Conservation (phyloP, 1,284 basidiomycete species). For the Cystobasidiaceae sp. region DNA sequence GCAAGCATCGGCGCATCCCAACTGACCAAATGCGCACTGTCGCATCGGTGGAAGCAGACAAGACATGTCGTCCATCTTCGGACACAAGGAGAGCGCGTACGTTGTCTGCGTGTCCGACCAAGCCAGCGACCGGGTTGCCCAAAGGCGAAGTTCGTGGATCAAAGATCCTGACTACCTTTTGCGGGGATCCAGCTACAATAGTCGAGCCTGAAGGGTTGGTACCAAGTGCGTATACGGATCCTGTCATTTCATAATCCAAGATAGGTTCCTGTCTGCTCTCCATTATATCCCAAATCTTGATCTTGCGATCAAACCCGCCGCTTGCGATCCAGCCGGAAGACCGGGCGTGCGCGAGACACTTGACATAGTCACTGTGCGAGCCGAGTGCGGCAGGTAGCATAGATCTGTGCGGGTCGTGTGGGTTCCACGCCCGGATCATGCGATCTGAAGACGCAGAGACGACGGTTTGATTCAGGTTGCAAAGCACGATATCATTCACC, state of each 20-base stretch:
- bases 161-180: slow-evolving; percentile 83
- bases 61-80: slow-evolving; percentile 76
- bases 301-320: slow-evolving; percentile 86
- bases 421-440: slow-evolving; percentile 88
- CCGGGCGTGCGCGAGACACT: slow-evolving; percentile 70
- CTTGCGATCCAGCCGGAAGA: slow-evolving; percentile 82
- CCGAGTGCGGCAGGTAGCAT: slow-evolving; percentile 66
- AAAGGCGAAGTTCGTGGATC: slow-evolving; percentile 69
- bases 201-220: slow-evolving; percentile 66
- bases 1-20: slow-evolving; percentile 77
- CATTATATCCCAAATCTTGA: slow-evolving; percentile 88
- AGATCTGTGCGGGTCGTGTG: slow-evolving; percentile 60
- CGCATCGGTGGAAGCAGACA: slow-evolving; percentile 86
- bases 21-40: slow-evolving; percentile 77
- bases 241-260: slow-evolving; percentile 38
- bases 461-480: slow-evolving; percentile 91
- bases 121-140: slow-evolving; percentile 54
- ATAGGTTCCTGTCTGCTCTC: slow-evolving; percentile 45
- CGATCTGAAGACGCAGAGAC: slow-evolving; percentile 94
- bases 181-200: slow-evolving; percentile 84
- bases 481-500: slow-evolving; percentile 91
- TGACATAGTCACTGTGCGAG: slow-evolving; percentile 86
- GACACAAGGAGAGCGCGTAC: slow-evolving; percentile 82
- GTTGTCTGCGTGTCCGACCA: slow-evolving; percentile 95
- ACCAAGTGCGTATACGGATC: slow-evolving; percentile 47